Conservation (phyloP, 495 filamentous ascomycete genomes). For the Aspergillus indologenus region DNA sequence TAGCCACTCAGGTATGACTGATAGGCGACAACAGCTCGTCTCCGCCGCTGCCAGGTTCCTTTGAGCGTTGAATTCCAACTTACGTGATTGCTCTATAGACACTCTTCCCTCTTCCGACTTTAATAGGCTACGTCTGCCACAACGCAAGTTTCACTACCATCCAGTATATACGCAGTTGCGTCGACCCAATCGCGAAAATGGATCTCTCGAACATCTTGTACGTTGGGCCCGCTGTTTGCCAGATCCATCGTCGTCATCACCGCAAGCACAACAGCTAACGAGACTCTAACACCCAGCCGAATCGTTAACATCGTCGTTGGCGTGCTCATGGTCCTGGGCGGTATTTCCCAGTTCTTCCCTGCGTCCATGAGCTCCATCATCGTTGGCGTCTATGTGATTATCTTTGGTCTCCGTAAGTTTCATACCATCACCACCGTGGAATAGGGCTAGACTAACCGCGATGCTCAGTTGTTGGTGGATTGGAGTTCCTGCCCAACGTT, state of each 20-base stretch:
- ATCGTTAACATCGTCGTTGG: constrained; percentile 90
- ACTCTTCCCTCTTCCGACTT: not conserved
- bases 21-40: not conserved
- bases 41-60: not conserved
- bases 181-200: constrained; percentile 33
- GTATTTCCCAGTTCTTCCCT: constrained; percentile 79
- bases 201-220: constrained; percentile 61
- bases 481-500: constrained; percentile 81
- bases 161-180: not conserved
- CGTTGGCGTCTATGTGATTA: constrained; percentile 77
- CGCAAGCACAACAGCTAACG: constrained; percentile 2
- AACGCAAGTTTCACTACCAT: not conserved
- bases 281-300: constrained; percentile 55
- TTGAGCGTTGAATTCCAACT: not conserved
- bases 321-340: constrained; percentile 84
- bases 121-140: not conserved
- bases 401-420: constrained; percentile 82
- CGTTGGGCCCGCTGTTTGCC: constrained; percentile 20
- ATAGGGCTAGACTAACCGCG: constrained; percentile 10
- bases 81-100: not conserved
- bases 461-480: constrained; percentile 41
- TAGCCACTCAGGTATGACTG: constrained; percentile 1
- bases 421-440: not conserved
- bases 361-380: constrained; percentile 53
- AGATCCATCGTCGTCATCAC: not conserved